phyloP scores from a whole-genome alignment of 306 rosid species.

The Pueraria montana region DNA sequence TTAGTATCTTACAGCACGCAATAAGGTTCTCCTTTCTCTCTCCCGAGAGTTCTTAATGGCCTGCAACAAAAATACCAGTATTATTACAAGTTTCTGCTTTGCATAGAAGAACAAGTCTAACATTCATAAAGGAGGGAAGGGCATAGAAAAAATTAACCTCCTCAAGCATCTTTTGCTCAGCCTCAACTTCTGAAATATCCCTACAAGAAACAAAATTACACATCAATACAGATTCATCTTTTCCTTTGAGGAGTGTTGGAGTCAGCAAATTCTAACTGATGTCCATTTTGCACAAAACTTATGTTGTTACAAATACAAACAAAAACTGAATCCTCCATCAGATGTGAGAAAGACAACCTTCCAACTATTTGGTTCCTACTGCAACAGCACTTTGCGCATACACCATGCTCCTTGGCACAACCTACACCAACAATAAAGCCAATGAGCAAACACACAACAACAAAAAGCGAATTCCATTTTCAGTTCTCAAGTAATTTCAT shows the following conservation, averaged over 20 bases:
- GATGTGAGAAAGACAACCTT: conserved; percentile 62
- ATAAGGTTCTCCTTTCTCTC: conserved; percentile 77
- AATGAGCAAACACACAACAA: conserved; percentile 24
- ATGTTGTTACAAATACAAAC: conserved; percentile 29
- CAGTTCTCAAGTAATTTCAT: conserved; percentile 8
- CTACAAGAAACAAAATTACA: conserved; percentile 49
- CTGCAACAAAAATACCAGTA: conserved; percentile 54
- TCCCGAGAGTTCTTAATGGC: conserved; percentile 88
- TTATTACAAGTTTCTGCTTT: conserved; percentile 30
- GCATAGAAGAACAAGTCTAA: conserved; percentile 19
- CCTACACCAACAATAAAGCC: conserved; percentile 59
- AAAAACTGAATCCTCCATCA: conserved; percentile 38
- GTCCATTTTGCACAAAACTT: conserved; percentile 19
- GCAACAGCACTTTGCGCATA: conserved; percentile 88
- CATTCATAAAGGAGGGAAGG: conserved; percentile 7
- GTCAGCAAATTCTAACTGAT: conserved; percentile 7
- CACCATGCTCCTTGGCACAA: conserved; percentile 92
- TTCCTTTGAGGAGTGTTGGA: neutral
- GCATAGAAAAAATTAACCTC: conserved; percentile 60
- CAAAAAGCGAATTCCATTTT: conserved; percentile 5
- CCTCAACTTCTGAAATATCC: conserved; percentile 85
- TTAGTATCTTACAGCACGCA: conserved; percentile 80
- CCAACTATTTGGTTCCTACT: conserved; percentile 71
- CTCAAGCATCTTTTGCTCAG: conserved; percentile 87
- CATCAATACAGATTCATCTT: conserved; percentile 16